Percentiles rank a stretch among this genome's conserved stretches.
These are phyloP conservation scores for Ganoderma meredithae DNA, from an alignment of 1,284 basidiomycete species.

Conservation along the genomic window DNA sequence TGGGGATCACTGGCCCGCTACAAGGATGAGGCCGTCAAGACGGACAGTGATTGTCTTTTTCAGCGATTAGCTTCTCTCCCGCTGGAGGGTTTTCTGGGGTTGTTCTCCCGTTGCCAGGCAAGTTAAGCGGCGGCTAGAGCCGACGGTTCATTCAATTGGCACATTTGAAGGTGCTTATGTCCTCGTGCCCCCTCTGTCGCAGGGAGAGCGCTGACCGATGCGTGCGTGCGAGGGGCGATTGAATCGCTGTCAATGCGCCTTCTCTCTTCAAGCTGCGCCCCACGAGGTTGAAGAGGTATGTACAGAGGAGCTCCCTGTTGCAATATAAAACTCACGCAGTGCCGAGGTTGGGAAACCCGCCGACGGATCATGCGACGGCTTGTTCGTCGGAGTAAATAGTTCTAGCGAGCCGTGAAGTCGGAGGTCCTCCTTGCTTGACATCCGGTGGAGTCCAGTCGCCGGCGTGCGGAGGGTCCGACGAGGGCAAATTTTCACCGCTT, in stretches of 20 bases:
- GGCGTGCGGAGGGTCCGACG: too few species aligned
- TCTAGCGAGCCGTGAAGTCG: background rate
- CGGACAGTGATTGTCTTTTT: conserved; percentile 4
- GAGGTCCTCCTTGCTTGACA: background rate
- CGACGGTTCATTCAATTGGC: background rate
- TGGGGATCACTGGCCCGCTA: too few species aligned
- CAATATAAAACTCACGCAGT: background rate
- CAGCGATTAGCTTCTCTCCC: background rate
- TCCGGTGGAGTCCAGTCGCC: too few species aligned
- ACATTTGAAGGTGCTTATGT: background rate
- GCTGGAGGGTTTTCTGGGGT: background rate
- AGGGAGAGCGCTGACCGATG: too few species aligned
- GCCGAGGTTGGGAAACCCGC: background rate
- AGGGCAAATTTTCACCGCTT: background rate
- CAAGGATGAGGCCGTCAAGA: background rate
- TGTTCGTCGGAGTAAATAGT: background rate
- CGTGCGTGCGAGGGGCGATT: too few species aligned
- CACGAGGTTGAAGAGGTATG: too few species aligned
- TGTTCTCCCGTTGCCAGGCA: background rate
- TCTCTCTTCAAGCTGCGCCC: too few species aligned
- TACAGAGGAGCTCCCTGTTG: too few species aligned
- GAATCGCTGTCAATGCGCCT: too few species aligned
- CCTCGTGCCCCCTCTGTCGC: background rate
- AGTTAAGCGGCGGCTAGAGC: background rate
- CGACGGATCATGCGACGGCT: background rate